A percentile compares a stretch with the other conserved stretches of the same genome.
These are phyloP conservation scores for Diospyros lotus DNA, from an alignment of 148 eudicot genomes.

Conservation along the genomic window DNA sequence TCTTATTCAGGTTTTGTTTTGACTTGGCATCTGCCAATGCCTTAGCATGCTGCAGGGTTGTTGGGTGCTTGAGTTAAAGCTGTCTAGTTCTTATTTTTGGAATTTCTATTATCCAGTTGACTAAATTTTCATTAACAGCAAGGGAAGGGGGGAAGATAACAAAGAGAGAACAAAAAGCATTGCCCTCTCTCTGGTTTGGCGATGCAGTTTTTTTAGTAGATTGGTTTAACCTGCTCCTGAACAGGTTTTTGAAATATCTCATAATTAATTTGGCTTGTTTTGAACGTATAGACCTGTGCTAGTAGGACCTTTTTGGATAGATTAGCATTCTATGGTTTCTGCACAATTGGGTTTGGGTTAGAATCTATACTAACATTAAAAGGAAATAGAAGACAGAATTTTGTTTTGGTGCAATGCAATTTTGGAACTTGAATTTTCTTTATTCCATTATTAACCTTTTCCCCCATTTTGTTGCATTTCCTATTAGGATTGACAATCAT, in stretches of 20 bases:
- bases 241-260: neutral
- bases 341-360: neutral
- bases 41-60: neutral
- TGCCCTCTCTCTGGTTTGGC: neutral
- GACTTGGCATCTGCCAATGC: neutral
- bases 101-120: neutral
- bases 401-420: too few species aligned
- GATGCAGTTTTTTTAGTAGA: neutral
- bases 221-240: neutral
- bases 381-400: too few species aligned
- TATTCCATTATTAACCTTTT: too few species aligned
- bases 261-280: neutral
- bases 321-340: neutral
- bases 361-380: neutral
- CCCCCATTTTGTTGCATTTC: too few species aligned
- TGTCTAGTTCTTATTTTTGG: neutral
- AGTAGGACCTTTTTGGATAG: neutral
- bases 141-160: neutral
- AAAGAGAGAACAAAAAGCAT: neutral
- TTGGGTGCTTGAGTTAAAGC: neutral
- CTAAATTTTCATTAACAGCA: neutral
- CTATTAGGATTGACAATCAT: too few species aligned
- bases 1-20: slow-evolving; percentile 3
- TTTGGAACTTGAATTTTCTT: too few species aligned
- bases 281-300: neutral